Conservation (phyloP, 371 early-diverging fungal species). For the Basidiobolus meristosporus region DNA sequence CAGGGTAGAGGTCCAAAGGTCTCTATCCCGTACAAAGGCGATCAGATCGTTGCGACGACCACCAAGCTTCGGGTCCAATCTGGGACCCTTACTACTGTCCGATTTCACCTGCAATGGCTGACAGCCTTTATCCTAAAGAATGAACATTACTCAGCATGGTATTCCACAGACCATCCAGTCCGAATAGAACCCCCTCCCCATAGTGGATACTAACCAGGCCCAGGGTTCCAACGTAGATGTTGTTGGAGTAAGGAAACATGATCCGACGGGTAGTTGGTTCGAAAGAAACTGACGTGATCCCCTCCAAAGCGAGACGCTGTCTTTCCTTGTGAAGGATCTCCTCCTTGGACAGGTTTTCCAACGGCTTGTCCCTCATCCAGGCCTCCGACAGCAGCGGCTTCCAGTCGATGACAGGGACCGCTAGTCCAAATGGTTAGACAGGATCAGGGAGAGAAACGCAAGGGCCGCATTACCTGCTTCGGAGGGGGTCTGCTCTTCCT, state of each 20-base stretch:
- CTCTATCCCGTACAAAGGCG: slow-evolving; percentile 35
- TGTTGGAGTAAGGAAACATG: neutral
- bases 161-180: neutral
- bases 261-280: neutral
- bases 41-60: slow-evolving; percentile 21
- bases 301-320: neutral
- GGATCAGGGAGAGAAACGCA: too few relatives aligned
- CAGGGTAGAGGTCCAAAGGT: slow-evolving; percentile 37
- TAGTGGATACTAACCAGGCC: neutral
- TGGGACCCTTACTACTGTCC: slow-evolving; percentile 1
- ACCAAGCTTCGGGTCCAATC: slow-evolving; percentile 38
- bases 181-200: neutral
- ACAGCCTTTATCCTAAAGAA: neutral
- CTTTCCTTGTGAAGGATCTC: neutral
- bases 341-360: neutral
- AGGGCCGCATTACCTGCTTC: too few relatives aligned
- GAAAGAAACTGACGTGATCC: neutral
- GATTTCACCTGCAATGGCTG: neutral
- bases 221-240: neutral
- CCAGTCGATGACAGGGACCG: too few relatives aligned
- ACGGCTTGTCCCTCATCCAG: neutral
- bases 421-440: too few relatives aligned
- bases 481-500: too few relatives aligned
- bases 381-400: neutral
- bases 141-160: neutral